Evolutionary conservation across 176 grass and related monocot genomes (phyloP).

Genomic region (Cenchrus fungigraminus): DNA sequence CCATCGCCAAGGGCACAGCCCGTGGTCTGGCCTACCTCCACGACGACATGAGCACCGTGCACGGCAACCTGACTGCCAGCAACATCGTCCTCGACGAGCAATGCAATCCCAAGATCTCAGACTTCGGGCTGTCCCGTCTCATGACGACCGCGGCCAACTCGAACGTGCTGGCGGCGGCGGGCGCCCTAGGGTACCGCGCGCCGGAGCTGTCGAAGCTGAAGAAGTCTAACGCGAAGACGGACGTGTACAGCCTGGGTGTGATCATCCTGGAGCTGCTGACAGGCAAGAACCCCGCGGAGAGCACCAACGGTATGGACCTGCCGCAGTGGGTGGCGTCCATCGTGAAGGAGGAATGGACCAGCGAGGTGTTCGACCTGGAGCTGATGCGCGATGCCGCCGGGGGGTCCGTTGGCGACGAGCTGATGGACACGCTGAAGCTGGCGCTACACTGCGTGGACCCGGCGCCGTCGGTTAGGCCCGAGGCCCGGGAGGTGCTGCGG

Average conservation of each 20-base stretch:
- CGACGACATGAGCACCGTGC: conserved; percentile 57
- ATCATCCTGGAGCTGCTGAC: conserved; percentile 88
- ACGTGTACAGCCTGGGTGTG: conserved; percentile 93
- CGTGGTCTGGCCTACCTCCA: conserved; percentile 71
- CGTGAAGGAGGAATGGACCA: conserved; percentile 88
- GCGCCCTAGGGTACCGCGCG: conserved; percentile 70
- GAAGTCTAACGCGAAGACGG: conserved; percentile 72
- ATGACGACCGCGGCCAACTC: conserved; percentile 77
- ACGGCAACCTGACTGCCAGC: conserved; percentile 77
- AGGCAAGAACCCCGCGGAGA: conserved; percentile 72
- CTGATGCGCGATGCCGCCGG: conserved; percentile 64
- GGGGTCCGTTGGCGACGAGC: conserved; percentile 56
- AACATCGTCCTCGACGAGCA: conserved; percentile 76
- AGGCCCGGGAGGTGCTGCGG: conserved; percentile 66
- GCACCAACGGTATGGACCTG: conserved; percentile 73
- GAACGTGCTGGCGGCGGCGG: conserved; percentile 60
- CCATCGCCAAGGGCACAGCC: conserved; percentile 67
- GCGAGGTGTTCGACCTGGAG: conserved; percentile 89
- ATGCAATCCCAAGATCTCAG: conserved; percentile 57
- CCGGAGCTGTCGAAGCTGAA: conserved; percentile 88
- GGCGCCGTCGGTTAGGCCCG: conserved; percentile 52
- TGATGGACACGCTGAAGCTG: conserved; percentile 80
- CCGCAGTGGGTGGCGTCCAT: conserved; percentile 81
- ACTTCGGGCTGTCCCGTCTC: conserved; percentile 75
- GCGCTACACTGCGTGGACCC: conserved; percentile 81